A percentile compares a stretch with the other conserved stretches of the same genome.
Conservation (phyloP, 257 asterid species). For the Rubia yunnanensis region DNA sequence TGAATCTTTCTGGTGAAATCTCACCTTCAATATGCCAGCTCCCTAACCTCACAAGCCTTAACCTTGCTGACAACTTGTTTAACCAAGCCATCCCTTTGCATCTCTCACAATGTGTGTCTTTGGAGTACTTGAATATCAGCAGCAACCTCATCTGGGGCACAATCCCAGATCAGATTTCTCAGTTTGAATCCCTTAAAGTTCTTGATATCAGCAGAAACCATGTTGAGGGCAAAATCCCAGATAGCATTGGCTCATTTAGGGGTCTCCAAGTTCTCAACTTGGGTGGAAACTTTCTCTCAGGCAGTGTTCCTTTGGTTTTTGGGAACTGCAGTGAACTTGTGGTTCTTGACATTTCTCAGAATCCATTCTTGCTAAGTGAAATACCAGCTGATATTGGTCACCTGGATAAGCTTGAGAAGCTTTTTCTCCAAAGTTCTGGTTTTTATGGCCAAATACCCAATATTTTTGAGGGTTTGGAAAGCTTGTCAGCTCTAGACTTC, state of each 20-base stretch:
- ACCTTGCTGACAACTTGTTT: slow-evolving; percentile 64
- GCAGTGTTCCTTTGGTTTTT: slow-evolving; percentile 44
- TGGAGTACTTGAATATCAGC: slow-evolving; percentile 54
- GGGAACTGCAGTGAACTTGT: slow-evolving; percentile 59
- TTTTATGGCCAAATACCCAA: slow-evolving; percentile 55
- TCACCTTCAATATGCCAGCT: slow-evolving; percentile 55
- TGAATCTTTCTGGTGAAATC: slow-evolving; percentile 81
- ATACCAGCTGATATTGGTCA: slow-evolving; percentile 48
- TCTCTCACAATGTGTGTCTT: slow-evolving; percentile 48
- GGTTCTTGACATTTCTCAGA: slow-evolving; percentile 72
- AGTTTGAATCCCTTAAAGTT: slow-evolving; percentile 38
- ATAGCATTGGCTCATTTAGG: slow-evolving; percentile 44
- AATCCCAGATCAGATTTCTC: slow-evolving; percentile 68
- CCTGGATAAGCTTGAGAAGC: slow-evolving; percentile 44
- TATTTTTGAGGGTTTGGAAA: slow-evolving; percentile 45
- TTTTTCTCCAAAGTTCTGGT: slow-evolving; percentile 59
- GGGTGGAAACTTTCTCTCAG: slow-evolving; percentile 67
- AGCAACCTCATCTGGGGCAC: slow-evolving; percentile 80
- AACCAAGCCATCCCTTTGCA: slow-evolving; percentile 76
- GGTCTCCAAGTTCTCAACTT: slow-evolving; percentile 52
- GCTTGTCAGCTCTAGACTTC: slow-evolving; percentile 48
- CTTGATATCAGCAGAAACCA: slow-evolving; percentile 71
- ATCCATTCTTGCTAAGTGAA: slow-evolving; percentile 60
- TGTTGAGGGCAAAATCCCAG: slow-evolving; percentile 68
- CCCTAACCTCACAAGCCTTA: slow-evolving; percentile 40